Evolutionary conservation across 2,329 filamentous ascomycete species (phyloP).

Genomic region (Teratosphaeria destructans): DNA sequence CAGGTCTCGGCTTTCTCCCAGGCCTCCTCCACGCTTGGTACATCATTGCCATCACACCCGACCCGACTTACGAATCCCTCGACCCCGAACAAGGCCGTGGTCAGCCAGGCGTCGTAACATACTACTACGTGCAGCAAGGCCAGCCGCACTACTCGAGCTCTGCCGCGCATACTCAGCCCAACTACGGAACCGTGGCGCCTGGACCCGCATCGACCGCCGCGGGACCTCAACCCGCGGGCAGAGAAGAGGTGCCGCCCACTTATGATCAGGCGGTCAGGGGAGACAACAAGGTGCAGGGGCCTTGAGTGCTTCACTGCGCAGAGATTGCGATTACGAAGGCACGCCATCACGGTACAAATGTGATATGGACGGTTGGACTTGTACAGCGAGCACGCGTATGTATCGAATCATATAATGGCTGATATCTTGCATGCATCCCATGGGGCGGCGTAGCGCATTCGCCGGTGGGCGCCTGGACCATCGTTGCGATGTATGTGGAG

Average conservation of each 20-base stretch:
- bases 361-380: background rate
- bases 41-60: conserved; percentile 86
- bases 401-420: background rate
- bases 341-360: background rate
- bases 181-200: conserved; percentile 26
- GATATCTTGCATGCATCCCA: too few species aligned
- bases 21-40: conserved; percentile 95
- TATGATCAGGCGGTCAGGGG: conserved; percentile 77
- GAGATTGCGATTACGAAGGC: background rate
- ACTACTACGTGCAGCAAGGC: conserved; percentile 54
- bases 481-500: too few species aligned
- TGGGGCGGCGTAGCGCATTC: too few species aligned
- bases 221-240: conserved; percentile 30
- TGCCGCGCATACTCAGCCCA: conserved; percentile 33
- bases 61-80: conserved; percentile 50
- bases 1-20: conserved; percentile 47
- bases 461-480: too few species aligned
- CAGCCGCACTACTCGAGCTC: conserved; percentile 22
- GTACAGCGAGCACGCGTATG: background rate
- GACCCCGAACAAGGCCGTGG: conserved; percentile 41
- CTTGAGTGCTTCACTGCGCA: background rate
- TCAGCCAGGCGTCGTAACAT: conserved; percentile 50
- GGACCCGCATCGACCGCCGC: conserved; percentile 24
- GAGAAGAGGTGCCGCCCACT: conserved; percentile 57
- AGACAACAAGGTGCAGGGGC: conserved; percentile 77